A percentile compares a stretch with the other conserved stretches of the same genome.
These are phyloP conservation scores for Misopates orontium DNA, from an alignment of 257 asterid species.

Conservation along the genomic window DNA sequence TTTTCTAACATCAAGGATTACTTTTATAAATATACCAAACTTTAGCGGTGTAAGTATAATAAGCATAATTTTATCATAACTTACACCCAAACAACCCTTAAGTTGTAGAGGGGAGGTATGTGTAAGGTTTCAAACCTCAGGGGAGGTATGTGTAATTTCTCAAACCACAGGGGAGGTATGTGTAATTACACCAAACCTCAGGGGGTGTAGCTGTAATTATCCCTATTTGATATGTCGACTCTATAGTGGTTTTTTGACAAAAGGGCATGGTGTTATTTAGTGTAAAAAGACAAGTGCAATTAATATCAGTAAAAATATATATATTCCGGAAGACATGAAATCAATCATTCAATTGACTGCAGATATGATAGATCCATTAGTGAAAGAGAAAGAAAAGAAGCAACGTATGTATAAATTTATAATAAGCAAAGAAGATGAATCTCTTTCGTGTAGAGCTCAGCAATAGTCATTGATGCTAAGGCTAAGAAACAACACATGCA, in stretches of 20 bases:
- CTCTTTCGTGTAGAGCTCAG: slow-evolving; percentile 22
- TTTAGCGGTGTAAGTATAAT: too few species aligned
- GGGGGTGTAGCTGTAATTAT: too few species aligned
- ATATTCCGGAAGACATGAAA: slow-evolving; percentile 38
- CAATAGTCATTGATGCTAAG: slow-evolving; percentile 8
- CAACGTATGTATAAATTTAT: not conserved
- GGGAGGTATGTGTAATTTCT: too few species aligned
- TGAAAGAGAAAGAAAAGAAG: slow-evolving; percentile 30
- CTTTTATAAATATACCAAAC: too few species aligned
- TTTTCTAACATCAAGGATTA: too few species aligned
- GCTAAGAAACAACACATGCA: not conserved
- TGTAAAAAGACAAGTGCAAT: slow-evolving; percentile 25
- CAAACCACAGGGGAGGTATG: too few species aligned
- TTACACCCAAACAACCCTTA: too few species aligned
- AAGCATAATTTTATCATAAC: too few species aligned
- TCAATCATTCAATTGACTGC: slow-evolving; percentile 50
- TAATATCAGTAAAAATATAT: not conserved
- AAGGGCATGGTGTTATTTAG: slow-evolving; percentile 26
- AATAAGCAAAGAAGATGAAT: not conserved
- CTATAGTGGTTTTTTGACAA: too few species aligned
- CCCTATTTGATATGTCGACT: slow-evolving; percentile 21
- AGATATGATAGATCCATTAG: slow-evolving; percentile 56
- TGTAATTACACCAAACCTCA: too few species aligned
- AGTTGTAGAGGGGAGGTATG: too few species aligned
- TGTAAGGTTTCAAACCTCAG: too few species aligned